A percentile compares a stretch with the other conserved stretches of the same genome.
phyloP scores from a whole-genome alignment of 1,284 basidiomycete species.

The Cryptococcus amylolentus region DNA sequence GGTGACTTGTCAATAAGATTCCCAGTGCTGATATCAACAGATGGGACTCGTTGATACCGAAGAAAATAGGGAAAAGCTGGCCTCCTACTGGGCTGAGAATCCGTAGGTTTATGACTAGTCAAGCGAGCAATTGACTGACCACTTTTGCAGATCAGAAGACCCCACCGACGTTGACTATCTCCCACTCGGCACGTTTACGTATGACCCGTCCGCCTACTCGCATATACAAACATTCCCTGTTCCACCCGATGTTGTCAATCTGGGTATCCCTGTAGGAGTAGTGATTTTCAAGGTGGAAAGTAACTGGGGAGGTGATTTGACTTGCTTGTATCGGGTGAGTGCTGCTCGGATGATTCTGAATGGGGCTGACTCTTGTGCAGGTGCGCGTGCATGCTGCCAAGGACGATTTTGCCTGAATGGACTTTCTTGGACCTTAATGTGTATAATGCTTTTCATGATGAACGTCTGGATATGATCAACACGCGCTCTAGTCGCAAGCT shows the following conservation, averaged over 20 bases:
- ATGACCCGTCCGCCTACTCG: constrained; percentile 65
- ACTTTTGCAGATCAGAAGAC: not conserved
- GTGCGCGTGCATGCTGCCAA: constrained; percentile 11
- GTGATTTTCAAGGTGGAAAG: constrained; percentile 72
- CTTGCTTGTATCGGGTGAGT: constrained; percentile 81
- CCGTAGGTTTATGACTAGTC: constrained; percentile 16
- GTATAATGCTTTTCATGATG: no score
- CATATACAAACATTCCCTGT: constrained; percentile 86
- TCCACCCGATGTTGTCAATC: constrained; percentile 60
- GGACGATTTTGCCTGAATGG: no score
- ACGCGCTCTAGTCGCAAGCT: no score
- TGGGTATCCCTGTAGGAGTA: constrained; percentile 73
- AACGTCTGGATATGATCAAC: no score
- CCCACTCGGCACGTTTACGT: constrained; percentile 72
- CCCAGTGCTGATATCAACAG: constrained; percentile 25
- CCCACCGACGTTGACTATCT: constrained; percentile 57
- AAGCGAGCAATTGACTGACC: not conserved
- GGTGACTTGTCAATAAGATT: not conserved
- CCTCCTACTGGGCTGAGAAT: constrained; percentile 25
- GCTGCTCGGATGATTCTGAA: not conserved
- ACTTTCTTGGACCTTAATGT: no score
- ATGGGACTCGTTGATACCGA: constrained; percentile 79
- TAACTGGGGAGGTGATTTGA: constrained; percentile 86
- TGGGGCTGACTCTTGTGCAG: not conserved
- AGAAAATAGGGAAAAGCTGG: constrained; percentile 64